A percentile compares a stretch with the other conserved stretches of the same genome.
Conservation (phyloP, 139 green algal species). For the Medakamo hakoo region DNA sequence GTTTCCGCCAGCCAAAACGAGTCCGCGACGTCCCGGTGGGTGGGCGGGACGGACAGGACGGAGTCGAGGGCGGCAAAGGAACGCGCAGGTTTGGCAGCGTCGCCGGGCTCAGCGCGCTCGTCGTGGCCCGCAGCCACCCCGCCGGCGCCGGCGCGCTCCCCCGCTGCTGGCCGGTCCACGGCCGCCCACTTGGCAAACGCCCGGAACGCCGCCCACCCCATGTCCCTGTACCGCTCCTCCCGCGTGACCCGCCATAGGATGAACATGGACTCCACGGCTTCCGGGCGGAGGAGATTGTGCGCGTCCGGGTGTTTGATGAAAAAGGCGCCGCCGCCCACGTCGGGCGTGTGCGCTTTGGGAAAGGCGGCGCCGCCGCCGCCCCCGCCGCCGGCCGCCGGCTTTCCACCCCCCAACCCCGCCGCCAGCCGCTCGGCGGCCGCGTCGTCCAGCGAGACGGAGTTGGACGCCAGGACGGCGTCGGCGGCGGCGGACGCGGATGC, state of each 20-base stretch:
- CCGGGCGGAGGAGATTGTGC: conserved; percentile 63
- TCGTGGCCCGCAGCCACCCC: neutral
- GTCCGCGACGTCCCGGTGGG: conserved; percentile 58
- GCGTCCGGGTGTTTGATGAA: conserved; percentile 29
- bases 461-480: too few relatives aligned
- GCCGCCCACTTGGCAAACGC: conserved; percentile 43
- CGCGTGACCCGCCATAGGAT: conserved; percentile 59
- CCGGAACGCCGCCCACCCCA: conserved; percentile 66
- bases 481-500: neutral
- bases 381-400: too few relatives aligned
- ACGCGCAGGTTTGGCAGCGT: conserved; percentile 13
- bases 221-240: conserved; percentile 51
- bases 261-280: conserved; percentile 71
- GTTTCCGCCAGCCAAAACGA: conserved; percentile 74
- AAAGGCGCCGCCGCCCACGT: conserved; percentile 29
- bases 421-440: too few relatives aligned
- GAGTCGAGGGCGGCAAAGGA: conserved; percentile 45
- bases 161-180: conserved; percentile 6
- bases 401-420: too few relatives aligned
- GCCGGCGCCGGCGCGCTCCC: neutral
- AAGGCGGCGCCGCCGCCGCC: conserved; percentile 13
- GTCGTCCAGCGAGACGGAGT: too few relatives aligned
- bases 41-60: conserved; percentile 31
- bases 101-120: neutral
- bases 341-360: conserved; percentile 18